Base-by-base conservation (phyloP, 108 stramenopile species). In the Parmales sp. region DNA sequence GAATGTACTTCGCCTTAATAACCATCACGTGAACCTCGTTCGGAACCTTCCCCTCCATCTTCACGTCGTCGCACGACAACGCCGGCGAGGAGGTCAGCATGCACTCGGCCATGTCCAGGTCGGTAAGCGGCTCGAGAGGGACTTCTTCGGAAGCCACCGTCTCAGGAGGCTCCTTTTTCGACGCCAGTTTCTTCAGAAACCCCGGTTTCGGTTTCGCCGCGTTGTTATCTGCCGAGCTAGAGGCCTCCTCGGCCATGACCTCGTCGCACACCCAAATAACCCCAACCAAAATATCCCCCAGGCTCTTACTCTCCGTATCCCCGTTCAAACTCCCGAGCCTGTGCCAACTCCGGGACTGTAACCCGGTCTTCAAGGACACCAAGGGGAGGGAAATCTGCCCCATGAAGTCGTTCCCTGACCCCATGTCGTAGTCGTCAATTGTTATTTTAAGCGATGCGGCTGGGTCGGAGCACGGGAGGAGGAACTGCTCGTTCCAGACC, bases 1-100 rank as follows among this genome's bases (percentile, higher is more conserved):
- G 16, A 13, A 60, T 60, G 54, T 60, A 34, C 54, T 60, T 60
- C n/a, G 54, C 54, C 54, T 60, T 60, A 20, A 60, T 60, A 0
- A 60, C 54, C 54, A 60, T 60, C 31, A 60, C 54, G 54, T 60
- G 54, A 28, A 60, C 31, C 31, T 60, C 54, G 31, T 60, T 60
- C 26, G 20, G 20, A 20, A 18, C 54, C 54, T 60, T 60, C 3
- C 54, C 54, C 16, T 60, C 54, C 6, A 60, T 34, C 54, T 60
- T 60, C 11, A 34, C 31, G 31, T 60, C 54, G 29, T 60, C 54
- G 5, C 11, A 16, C 16, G 41, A 16, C 41, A 11, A 11, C 41
- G 41, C 8, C 8, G 16, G 41, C 11, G 8, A 8, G 41, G 41
- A 43, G 11, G 8, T 43, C 41, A 43, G 41, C 41, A 11, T 43